Evolutionary conservation across 2,329 filamentous ascomycete genomes (phyloP).

Genomic region (Nothophoma quercina): DNA sequence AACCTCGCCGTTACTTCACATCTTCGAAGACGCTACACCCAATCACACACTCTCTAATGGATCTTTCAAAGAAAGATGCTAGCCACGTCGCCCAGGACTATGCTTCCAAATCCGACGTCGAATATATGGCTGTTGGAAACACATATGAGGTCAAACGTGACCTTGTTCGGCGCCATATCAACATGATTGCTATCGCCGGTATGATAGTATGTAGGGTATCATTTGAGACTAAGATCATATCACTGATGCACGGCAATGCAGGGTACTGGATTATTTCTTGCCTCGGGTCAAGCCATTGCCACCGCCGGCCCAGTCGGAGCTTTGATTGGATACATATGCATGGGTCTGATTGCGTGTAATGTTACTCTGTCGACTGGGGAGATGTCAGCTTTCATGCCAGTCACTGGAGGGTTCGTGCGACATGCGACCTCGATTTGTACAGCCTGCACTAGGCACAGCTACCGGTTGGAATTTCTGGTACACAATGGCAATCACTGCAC

Average conservation of each 20-base stretch:
- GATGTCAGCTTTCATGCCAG: slow-evolving; percentile 40
- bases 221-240: too few relatives aligned
- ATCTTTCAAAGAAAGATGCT: background rate
- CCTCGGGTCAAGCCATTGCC: slow-evolving; percentile 7
- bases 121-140: background rate
- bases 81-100: background rate
- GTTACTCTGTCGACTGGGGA: slow-evolving; percentile 36
- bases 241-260: background rate
- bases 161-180: slow-evolving; percentile 18
- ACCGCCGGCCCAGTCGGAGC: slow-evolving; percentile 4
- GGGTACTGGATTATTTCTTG: slow-evolving; percentile 12
- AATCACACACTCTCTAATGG: too few relatives aligned
- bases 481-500: background rate
- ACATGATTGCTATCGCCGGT: slow-evolving; percentile 25
- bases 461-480: slow-evolving; percentile 21
- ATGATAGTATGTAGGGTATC: slow-evolving; percentile 16
- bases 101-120: slow-evolving; percentile 6
- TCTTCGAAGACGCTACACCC: too few relatives aligned
- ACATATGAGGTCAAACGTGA: slow-evolving; percentile 14
- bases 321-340: slow-evolving; percentile 3
- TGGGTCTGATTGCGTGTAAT: slow-evolving; percentile 15
- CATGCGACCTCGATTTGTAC: slow-evolving; percentile 45
- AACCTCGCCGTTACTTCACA: too few relatives aligned
- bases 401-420: slow-evolving; percentile 22
- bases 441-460: slow-evolving; percentile 46